Conservation (phyloP, 2,329 filamentous ascomycete genomes). For the Clarireedia homoeocarpa region DNA sequence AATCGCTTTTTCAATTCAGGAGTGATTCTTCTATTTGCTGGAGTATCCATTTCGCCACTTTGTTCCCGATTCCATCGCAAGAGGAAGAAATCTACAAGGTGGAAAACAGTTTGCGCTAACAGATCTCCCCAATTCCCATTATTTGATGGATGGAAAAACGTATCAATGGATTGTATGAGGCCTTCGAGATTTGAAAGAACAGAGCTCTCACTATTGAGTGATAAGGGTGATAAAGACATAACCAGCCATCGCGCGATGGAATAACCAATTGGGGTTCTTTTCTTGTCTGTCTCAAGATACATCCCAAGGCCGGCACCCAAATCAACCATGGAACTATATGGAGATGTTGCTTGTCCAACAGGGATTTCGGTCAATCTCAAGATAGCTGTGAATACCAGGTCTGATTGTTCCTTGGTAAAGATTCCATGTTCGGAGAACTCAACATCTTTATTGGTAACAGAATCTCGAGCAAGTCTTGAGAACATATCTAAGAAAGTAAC, state of each 20-base stretch:
- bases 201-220: slow-evolving; percentile 68
- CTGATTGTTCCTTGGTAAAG: slow-evolving; percentile 85
- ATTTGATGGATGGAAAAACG: slow-evolving; percentile 98
- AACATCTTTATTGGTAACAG: slow-evolving; percentile 64
- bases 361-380: slow-evolving; percentile 88
- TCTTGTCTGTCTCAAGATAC: slow-evolving; percentile 84
- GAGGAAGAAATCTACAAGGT: slow-evolving; percentile 91
- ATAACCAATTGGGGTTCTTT: slow-evolving; percentile 87
- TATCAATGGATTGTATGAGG: slow-evolving; percentile 89
- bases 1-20: slow-evolving; percentile 80
- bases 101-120: slow-evolving; percentile 83
- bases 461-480: slow-evolving; percentile 80
- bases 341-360: slow-evolving; percentile 89
- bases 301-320: slow-evolving; percentile 74
- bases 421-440: slow-evolving; percentile 82
- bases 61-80: slow-evolving; percentile 96
- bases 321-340: slow-evolving; percentile 76
- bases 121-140: slow-evolving; percentile 87
- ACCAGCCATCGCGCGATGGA: slow-evolving; percentile 90
- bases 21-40: slow-evolving; percentile 70
- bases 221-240: slow-evolving; percentile 83
- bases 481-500: slow-evolving; percentile 82
- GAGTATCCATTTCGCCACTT: slow-evolving; percentile 84
- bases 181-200: slow-evolving; percentile 81
- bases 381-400: slow-evolving; percentile 86